A percentile compares a stretch with the other conserved stretches of the same genome.
Evolutionary conservation across 1,139 yeast species (phyloP).

Genomic region (Suhomyces bolitotheri): DNA sequence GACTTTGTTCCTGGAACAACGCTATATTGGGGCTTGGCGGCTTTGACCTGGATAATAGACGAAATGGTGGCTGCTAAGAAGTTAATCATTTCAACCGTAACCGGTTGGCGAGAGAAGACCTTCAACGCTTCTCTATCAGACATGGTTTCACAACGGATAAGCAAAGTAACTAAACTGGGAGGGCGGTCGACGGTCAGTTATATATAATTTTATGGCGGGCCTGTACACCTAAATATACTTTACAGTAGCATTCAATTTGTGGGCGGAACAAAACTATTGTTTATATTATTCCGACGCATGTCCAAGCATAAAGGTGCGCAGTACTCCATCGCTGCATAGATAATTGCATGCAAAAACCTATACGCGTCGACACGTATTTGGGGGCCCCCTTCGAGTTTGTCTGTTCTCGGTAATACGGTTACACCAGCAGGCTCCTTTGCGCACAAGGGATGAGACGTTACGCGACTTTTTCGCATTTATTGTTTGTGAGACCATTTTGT

Average conservation of each 20-base stretch:
- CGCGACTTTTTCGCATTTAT: constrained; percentile 10
- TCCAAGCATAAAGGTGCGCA: constrained; percentile 4
- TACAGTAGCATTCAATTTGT: not conserved
- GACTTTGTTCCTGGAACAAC: constrained; percentile 14
- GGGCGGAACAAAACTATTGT: constrained; percentile 4
- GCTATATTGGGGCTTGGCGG: constrained; percentile 24
- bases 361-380: constrained; percentile 5
- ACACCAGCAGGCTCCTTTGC: not conserved
- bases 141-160: constrained; percentile 25
- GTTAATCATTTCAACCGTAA: constrained; percentile 73
- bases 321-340: not conserved
- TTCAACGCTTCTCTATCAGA: constrained; percentile 64
- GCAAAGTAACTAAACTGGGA: not conserved
- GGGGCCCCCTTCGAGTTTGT: constrained; percentile 1
- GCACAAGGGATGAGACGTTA: constrained; percentile 2
- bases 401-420: too few species aligned
- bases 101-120: constrained; percentile 74
- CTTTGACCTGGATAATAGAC: constrained; percentile 67
- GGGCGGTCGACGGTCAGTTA: not conserved
- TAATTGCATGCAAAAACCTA: constrained; percentile 2
- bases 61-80: constrained; percentile 78
- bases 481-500: constrained; percentile 1
- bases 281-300: constrained; percentile 5
- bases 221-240: not conserved
- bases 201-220: constrained; percentile 1